Percentiles rank a stretch among this genome's conserved stretches.
Conservation (phyloP, 768 basidiomycete genomes). For the Podaxis carcinomalis region DNA sequence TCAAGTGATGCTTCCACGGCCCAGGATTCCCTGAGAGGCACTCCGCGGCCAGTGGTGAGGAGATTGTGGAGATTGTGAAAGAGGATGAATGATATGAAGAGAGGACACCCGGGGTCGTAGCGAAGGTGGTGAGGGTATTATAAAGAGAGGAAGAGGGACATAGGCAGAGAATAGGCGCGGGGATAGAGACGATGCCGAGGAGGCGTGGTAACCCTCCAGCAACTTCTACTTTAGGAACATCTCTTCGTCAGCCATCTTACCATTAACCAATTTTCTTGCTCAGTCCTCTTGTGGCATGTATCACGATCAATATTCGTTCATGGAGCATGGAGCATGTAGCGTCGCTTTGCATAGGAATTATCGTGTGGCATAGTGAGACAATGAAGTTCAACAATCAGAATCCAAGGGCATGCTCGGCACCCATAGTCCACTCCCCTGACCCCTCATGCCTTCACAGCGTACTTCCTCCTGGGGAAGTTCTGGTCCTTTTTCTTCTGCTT, state of each 20-base stretch:
- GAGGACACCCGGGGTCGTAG: background rate
- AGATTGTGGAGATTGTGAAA: background rate
- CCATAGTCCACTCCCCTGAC: constrained; percentile 14
- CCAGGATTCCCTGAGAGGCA: background rate
- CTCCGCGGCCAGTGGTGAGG: background rate
- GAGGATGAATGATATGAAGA: background rate
- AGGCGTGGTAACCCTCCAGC: background rate
- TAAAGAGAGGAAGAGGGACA: background rate
- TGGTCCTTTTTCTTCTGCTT: constrained; percentile 92
- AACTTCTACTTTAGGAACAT: background rate
- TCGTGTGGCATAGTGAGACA: constrained; percentile 17
- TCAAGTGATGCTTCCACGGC: background rate
- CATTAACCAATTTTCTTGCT: background rate
- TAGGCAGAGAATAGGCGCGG: background rate
- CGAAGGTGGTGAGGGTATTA: background rate
- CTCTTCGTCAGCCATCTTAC: background rate
- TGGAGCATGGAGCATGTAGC: constrained; percentile 10
- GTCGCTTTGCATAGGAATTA: constrained; percentile 2
- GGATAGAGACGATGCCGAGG: background rate
- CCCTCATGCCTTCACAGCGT: constrained; percentile 87
- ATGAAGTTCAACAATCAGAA: constrained; percentile 21
- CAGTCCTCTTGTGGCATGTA: background rate
- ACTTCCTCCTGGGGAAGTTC: constrained; percentile 93
- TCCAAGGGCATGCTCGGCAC: constrained; percentile 21
- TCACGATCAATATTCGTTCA: background rate